Conservation (phyloP, 192 early-diverging fungal species). For the Chytriomyces hyalinus region DNA sequence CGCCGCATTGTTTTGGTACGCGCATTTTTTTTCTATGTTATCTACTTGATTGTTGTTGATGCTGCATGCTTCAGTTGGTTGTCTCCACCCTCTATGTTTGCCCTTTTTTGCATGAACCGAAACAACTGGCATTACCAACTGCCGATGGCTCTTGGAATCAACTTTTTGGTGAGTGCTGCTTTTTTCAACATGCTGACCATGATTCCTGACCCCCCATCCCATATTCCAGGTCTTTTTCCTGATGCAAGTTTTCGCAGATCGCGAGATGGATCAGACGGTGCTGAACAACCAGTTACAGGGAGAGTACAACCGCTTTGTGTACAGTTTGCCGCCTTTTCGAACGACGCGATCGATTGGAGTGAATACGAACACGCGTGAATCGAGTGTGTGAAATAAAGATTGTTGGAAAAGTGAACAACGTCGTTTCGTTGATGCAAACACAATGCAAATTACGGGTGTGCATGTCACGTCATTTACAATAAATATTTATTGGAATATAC, state of each 20-base stretch:
- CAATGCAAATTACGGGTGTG: too few relatives aligned
- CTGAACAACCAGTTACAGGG: constrained; percentile 13
- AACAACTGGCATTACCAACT: constrained; percentile 27
- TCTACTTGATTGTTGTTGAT: background rate
- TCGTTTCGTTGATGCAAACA: too few relatives aligned
- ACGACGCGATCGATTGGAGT: constrained; percentile 7
- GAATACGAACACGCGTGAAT: background rate
- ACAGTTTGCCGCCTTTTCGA: constrained; percentile 36
- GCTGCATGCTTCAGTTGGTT: background rate
- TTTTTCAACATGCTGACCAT: background rate
- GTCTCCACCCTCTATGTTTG: constrained; percentile 15
- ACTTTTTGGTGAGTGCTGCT: constrained; percentile 14
- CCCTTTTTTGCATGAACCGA: constrained; percentile 17
- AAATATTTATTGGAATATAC: too few relatives aligned
- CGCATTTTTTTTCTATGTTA: background rate
- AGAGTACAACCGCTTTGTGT: constrained; percentile 38
- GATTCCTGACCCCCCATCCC: too few relatives aligned
- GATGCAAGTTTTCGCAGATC: background rate
- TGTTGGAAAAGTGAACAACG: too few relatives aligned
- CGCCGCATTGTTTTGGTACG: constrained; percentile 29
- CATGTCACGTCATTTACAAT: too few relatives aligned
- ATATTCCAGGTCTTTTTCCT: constrained; percentile 2
- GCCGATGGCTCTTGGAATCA: constrained; percentile 6
- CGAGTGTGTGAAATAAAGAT: too few relatives aligned
- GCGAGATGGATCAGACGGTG: constrained; percentile 22